Evolutionary conservation across 2,329 filamentous ascomycete species (phyloP).

Genomic region (Clonostachys solani): DNA sequence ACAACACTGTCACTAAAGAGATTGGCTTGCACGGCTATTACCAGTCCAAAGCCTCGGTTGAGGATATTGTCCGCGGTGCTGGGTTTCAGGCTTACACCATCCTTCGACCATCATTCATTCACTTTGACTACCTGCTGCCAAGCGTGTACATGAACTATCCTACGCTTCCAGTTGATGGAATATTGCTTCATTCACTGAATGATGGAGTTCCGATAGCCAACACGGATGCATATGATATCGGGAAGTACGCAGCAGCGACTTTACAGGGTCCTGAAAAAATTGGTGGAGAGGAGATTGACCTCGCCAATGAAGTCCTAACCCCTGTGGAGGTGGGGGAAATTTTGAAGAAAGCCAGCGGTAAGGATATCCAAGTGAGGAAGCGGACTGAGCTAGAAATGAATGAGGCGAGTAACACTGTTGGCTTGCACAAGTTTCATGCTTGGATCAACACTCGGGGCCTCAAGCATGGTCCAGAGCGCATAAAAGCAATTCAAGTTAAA

Average conservation of each 20-base stretch:
- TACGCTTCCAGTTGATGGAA: not conserved
- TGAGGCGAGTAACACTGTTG: too few relatives aligned
- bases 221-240: not conserved
- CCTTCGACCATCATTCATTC: conserved; percentile 20
- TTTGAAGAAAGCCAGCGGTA: not conserved
- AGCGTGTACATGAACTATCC: not conserved
- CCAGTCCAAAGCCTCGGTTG: conserved; percentile 27
- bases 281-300: not conserved
- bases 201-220: not conserved
- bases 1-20: conserved; percentile 7
- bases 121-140: conserved; percentile 18
- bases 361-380: not conserved
- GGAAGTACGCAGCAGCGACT: not conserved
- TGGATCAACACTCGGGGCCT: too few relatives aligned
- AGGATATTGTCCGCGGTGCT: conserved; percentile 19
- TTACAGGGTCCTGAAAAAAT: not conserved
- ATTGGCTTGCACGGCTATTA: conserved; percentile 19
- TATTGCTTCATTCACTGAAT: not conserved
- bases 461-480: too few relatives aligned
- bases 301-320: not conserved
- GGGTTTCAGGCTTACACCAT: conserved; percentile 23
- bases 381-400: too few relatives aligned
- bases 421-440: too few relatives aligned
- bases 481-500: too few relatives aligned
- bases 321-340: not conserved